Conservation (phyloP, 2,329 filamentous ascomycete species). For the Domatiomyces globalis region DNA sequence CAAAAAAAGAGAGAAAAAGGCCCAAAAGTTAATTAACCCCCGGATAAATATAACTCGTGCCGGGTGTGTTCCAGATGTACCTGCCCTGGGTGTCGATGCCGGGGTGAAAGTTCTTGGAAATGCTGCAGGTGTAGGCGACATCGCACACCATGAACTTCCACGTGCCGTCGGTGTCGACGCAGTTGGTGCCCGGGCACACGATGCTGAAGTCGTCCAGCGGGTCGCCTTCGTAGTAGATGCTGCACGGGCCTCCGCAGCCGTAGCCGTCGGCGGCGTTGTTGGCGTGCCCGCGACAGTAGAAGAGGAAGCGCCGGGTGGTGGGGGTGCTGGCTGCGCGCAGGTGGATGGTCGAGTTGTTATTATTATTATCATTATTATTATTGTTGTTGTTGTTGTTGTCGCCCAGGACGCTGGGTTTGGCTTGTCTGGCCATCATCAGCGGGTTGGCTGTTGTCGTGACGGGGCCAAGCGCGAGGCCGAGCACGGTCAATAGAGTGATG, state of each 20-base stretch:
- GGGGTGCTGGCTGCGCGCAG: not conserved
- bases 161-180: not conserved
- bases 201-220: not conserved
- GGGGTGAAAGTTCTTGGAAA: not conserved
- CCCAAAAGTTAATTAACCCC: not conserved
- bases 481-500: too few species aligned
- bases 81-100: not conserved
- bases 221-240: not conserved
- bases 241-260: not conserved
- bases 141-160: not conserved
- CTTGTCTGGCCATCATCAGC: too few species aligned
- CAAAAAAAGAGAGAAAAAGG: too few species aligned
- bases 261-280: not conserved
- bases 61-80: not conserved
- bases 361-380: too few species aligned
- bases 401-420: too few species aligned
- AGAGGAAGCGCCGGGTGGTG: not conserved
- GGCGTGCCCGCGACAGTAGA: not conserved
- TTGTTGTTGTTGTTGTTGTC: too few species aligned
- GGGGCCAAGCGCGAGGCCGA: too few species aligned
- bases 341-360: too few species aligned
- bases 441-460: too few species aligned
- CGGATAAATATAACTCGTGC: not conserved
- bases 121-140: not conserved
- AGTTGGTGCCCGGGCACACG: not conserved